Evolutionary conservation across 164 flowering plant genomes (phyloP).

Genomic region (Cinnamomum chago): DNA sequence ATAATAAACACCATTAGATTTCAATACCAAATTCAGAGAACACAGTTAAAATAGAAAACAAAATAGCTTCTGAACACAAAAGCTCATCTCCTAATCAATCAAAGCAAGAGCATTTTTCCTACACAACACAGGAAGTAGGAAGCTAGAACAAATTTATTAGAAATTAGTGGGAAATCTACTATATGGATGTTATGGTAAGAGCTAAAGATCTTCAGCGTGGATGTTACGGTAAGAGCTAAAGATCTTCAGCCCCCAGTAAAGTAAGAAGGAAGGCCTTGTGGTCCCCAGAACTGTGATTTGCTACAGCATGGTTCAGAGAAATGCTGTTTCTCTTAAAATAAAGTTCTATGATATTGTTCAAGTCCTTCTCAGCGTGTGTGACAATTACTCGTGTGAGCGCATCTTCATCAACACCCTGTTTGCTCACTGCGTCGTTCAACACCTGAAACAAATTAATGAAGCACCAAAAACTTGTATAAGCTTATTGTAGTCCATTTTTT

Average conservation of each 20-base stretch:
- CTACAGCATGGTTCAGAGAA: slow-evolving; percentile 52
- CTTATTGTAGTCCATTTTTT: no score
- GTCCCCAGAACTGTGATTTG: slow-evolving; percentile 72
- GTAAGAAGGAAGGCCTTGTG: slow-evolving; percentile 71
- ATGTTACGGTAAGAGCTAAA: not conserved
- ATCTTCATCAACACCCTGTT: slow-evolving; percentile 66
- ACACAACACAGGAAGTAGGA: not conserved
- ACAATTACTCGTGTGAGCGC: slow-evolving; percentile 66
- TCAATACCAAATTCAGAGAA: not conserved
- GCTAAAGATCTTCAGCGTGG: slow-evolving; percentile 6
- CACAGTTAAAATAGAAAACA: not conserved
- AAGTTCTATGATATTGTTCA: slow-evolving; percentile 61
- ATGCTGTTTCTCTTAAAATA: slow-evolving; percentile 67
- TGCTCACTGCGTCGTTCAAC: slow-evolving; percentile 43
- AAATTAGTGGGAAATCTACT: not conserved
- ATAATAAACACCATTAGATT: no score
- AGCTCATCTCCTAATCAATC: no score
- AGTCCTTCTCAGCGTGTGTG: slow-evolving; percentile 74
- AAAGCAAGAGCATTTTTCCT: no score
- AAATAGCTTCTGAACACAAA: not conserved
- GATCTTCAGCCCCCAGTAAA: slow-evolving; percentile 40
- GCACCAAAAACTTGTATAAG: not conserved
- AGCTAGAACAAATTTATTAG: not conserved
- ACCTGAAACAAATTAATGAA: slow-evolving; percentile 21
- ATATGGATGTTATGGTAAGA: not conserved